These are phyloP conservation scores for Ascochyta pisi DNA, from an alignment of 2,329 filamentous ascomycete genomes.

Conservation along the genomic window DNA sequence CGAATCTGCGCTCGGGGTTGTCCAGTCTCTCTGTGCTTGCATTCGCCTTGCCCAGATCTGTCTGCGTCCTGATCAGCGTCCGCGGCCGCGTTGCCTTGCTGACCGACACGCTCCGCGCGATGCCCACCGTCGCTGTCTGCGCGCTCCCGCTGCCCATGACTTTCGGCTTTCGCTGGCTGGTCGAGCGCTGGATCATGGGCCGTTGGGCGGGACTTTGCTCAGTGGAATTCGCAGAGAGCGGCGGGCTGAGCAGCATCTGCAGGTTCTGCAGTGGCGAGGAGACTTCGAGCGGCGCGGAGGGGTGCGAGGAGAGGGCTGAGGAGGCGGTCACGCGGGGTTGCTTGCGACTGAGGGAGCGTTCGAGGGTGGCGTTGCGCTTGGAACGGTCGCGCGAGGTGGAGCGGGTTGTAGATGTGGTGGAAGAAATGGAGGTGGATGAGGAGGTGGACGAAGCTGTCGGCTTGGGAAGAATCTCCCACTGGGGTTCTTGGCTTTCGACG, in stretches of 20 bases:
- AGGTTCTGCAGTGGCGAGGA: constrained; percentile 29
- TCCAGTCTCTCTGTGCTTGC: constrained; percentile 20
- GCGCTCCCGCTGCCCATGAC: constrained; percentile 4
- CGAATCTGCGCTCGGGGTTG: constrained; percentile 31
- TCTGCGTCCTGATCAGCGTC: constrained; percentile 25
- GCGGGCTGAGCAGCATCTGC: constrained; percentile 27
- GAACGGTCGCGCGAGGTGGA: not conserved
- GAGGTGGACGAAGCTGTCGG: constrained; percentile 15
- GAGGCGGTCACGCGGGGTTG: constrained; percentile 36
- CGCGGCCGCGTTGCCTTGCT: constrained; percentile 36
- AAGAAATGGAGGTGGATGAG: not conserved
- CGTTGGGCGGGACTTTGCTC: constrained; percentile 8
- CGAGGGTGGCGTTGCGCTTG: not conserved
- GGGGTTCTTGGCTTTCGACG: constrained; percentile 36
- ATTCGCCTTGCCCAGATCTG: not conserved
- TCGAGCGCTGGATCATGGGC: constrained; percentile 22
- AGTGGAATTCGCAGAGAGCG: constrained; percentile 21
- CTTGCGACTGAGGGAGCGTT: constrained; percentile 15
- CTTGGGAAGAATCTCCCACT: constrained; percentile 40
- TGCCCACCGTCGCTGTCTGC: constrained; percentile 38
- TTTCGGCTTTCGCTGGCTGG: constrained; percentile 12
- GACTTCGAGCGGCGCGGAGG: constrained; percentile 30
- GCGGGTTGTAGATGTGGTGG: not conserved
- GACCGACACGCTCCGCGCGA: constrained; percentile 44
- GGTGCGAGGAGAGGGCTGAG: constrained; percentile 39